Conservation (phyloP, 1,284 basidiomycete species). For the Hortiboletus rubellus region DNA sequence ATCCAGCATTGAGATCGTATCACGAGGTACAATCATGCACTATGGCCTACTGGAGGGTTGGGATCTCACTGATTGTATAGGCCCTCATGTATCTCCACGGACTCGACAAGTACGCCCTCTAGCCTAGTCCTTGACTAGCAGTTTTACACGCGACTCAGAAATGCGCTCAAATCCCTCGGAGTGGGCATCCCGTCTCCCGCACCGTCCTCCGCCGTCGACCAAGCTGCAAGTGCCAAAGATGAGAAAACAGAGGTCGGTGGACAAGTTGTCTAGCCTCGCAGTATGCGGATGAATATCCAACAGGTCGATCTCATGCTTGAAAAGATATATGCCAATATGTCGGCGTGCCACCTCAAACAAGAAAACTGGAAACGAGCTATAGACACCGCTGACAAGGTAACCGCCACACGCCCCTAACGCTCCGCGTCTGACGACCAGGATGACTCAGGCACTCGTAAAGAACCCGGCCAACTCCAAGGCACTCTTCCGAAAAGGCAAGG, state of each 20-base stretch:
- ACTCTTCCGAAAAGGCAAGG: conserved; percentile 78
- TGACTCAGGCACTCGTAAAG: conserved; percentile 60
- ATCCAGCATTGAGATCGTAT: conserved; percentile 61
- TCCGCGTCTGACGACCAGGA: not conserved
- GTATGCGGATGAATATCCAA: not conserved
- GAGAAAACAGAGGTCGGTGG: conserved; percentile 53
- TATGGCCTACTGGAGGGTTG: not conserved
- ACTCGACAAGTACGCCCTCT: conserved; percentile 58
- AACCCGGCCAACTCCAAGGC: conserved; percentile 76
- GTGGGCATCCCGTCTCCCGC: conserved; percentile 30
- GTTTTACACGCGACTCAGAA: conserved; percentile 37
- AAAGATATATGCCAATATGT: conserved; percentile 81
- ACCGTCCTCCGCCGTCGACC: conserved; percentile 33
- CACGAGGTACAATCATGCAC: conserved; percentile 51
- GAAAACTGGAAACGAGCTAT: conserved; percentile 72
- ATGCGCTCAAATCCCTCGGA: conserved; percentile 51
- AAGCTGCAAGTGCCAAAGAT: conserved; percentile 41
- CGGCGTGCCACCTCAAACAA: conserved; percentile 75
- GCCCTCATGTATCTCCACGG: conserved; percentile 68
- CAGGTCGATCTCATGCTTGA: conserved; percentile 73
- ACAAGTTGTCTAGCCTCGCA: not conserved
- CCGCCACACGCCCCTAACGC: not conserved
- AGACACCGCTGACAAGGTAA: conserved; percentile 74
- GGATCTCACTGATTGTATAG: conserved; percentile 37
- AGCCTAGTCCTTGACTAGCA: not conserved